Conservation (phyloP, 768 basidiomycete species). For the Russula foetens region DNA sequence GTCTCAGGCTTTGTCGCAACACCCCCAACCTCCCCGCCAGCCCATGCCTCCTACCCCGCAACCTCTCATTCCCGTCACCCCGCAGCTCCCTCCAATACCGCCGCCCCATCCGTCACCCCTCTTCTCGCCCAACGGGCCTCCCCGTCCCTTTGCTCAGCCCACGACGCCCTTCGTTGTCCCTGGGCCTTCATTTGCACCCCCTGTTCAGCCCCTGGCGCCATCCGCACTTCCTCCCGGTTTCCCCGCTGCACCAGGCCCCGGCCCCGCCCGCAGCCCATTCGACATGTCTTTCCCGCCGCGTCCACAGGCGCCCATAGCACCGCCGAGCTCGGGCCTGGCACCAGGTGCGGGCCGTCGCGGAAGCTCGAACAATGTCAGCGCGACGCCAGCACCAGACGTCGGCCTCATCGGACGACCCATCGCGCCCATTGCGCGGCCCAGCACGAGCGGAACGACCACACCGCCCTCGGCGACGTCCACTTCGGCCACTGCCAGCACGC, state of each 20-base stretch:
- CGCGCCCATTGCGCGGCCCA: constrained; percentile 64
- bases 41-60: constrained; percentile 42
- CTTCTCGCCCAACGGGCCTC: constrained; percentile 37
- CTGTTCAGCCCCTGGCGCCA: constrained; percentile 42
- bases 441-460: constrained; percentile 31
- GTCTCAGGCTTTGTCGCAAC: constrained; percentile 25
- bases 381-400: constrained; percentile 40
- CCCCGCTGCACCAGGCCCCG: constrained; percentile 29
- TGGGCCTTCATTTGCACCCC: constrained; percentile 38
- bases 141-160: constrained; percentile 37
- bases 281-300: constrained; percentile 42
- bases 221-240: constrained; percentile 49
- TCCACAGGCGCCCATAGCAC: constrained; percentile 46
- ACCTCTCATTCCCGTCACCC: constrained; percentile 36
- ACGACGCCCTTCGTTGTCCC: constrained; percentile 37
- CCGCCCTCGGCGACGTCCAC: constrained; percentile 39
- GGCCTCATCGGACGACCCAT: constrained; percentile 31
- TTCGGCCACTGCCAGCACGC: background rate
- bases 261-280: constrained; percentile 32
- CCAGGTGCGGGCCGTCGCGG: constrained; percentile 38
- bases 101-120: constrained; percentile 24
- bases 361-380: constrained; percentile 45
- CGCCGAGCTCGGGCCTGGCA: constrained; percentile 39
- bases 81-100: constrained; percentile 23
- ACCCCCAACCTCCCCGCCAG: constrained; percentile 31